phyloP scores from a whole-genome alignment of 495 filamentous ascomycete species.

The Penicillium angulare region DNA sequence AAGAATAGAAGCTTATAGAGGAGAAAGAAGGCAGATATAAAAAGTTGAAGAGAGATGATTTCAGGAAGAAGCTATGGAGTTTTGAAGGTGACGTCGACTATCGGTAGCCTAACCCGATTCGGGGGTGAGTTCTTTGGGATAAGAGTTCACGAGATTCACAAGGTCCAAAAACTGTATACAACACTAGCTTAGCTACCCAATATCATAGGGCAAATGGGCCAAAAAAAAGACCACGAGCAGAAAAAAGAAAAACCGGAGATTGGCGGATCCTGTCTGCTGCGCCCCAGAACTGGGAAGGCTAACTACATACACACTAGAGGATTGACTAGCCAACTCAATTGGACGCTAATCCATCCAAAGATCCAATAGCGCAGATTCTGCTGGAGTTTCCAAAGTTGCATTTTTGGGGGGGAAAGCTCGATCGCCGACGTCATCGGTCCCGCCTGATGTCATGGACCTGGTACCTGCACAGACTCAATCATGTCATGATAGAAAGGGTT shows the following conservation, averaged over 20 bases:
- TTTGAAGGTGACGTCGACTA: constrained; percentile 40
- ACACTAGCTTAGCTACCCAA: not conserved
- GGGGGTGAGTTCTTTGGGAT: constrained; percentile 6
- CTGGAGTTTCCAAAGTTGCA: constrained; percentile 2
- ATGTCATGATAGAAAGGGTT: constrained; percentile 18
- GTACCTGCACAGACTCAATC: constrained; percentile 15
- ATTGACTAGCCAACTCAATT: constrained; percentile 6
- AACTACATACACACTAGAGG: not conserved
- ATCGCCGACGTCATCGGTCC: constrained; percentile 30
- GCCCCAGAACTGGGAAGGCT: not conserved
- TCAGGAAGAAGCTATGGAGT: constrained; percentile 7
- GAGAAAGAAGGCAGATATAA: not conserved
- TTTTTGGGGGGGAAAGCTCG: constrained; percentile 3
- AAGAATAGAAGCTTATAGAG: not conserved
- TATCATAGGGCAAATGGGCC: no score
- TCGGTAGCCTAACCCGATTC: constrained; percentile 23
- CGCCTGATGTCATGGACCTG: constrained; percentile 23
- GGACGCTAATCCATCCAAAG: not conserved
- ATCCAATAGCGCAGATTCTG: constrained; percentile 13
- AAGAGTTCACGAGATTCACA: not conserved
- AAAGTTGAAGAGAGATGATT: constrained; percentile 4
- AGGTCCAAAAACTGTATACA: not conserved
- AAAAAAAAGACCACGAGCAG: not conserved
- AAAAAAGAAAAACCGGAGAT: not conserved
- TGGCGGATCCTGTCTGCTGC: constrained; percentile 14